Percentiles rank a stretch among this genome's conserved stretches.
These are phyloP conservation scores for Boletellus sp. DNA, from an alignment of 768 basidiomycete species.

Conservation along the genomic window DNA sequence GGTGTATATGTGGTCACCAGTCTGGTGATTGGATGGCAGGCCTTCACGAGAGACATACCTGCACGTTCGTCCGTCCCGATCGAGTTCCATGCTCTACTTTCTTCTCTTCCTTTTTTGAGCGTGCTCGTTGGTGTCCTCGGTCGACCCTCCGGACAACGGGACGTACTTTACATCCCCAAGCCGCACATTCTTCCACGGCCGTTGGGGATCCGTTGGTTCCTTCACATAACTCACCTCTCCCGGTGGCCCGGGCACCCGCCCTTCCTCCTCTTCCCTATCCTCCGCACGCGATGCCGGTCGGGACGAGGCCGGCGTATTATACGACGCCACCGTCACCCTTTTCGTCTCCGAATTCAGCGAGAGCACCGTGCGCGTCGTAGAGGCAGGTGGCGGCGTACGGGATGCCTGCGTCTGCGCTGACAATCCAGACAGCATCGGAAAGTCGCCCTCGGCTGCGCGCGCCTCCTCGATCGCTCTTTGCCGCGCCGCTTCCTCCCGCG, in stretches of 20 bases:
- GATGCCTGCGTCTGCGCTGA: slow-evolving; percentile 9
- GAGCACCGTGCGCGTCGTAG: slow-evolving; percentile 53
- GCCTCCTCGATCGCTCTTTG: slow-evolving; percentile 47
- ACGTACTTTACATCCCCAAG: slow-evolving; percentile 36
- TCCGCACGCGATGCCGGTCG: slow-evolving; percentile 35
- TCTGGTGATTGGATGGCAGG: neutral
- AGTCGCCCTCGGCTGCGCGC: slow-evolving; percentile 52
- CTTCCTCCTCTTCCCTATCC: slow-evolving; percentile 35
- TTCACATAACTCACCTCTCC: slow-evolving; percentile 36
- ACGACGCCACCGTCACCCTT: slow-evolving; percentile 52
- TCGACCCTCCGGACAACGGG: slow-evolving; percentile 21
- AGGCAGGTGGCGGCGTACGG: slow-evolving; percentile 22
- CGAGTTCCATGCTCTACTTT: neutral
- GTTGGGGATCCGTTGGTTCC: slow-evolving; percentile 20
- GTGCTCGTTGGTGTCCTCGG: neutral
- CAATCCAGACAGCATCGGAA: slow-evolving; percentile 46
- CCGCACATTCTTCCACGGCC: slow-evolving; percentile 46
- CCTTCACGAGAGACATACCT: neutral
- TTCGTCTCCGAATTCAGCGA: slow-evolving; percentile 54
- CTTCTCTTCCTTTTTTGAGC: slow-evolving; percentile 2
- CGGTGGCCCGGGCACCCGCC: slow-evolving; percentile 39
- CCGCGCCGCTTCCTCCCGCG: slow-evolving; percentile 47
- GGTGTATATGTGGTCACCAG: too few relatives aligned
- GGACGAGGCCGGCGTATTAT: slow-evolving; percentile 36
- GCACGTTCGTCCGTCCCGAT: neutral